Base-by-base conservation (phyloP, 2,329 filamentous ascomycete species). In the Ophiosphaerella korrae region DNA sequence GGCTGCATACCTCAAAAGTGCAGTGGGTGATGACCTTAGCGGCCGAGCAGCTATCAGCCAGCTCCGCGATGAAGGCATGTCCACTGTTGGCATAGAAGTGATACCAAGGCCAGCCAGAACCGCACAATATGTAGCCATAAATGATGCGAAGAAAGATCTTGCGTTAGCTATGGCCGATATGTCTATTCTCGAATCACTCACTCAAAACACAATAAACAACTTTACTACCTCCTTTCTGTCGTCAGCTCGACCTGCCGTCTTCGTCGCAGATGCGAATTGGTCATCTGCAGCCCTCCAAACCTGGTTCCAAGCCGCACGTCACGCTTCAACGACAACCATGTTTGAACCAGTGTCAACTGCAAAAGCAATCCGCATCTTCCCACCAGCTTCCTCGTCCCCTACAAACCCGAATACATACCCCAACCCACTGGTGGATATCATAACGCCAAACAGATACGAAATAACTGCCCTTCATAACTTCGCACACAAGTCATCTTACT, bases 101-200 rank as follows among this genome's bases (percentile, higher is more conserved):
- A 58, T 78, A 0, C 58, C 63, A 5, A 55, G 58, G 18, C 78
- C 78, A 2, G 81, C 80, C 29, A 83, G 89, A 48, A 97, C 93
- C 2, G 91, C 92, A 0, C 92, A 97, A 71, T 97, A 97, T 70
- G 84, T 97, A 3, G 89, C 93, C 13, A 80, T 97, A 58, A 99
- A 97, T 70, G 89, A 95, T 67, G 79, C 80, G 0, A 84, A 88
- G 52, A 95, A 92, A 72, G 88, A 92, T 57, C 83, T 99, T 2
- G 82, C 92, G n/a, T 75, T 97, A 56, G 93, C 92, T 39, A 96
- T 97, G 90, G 92, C 93, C 4, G 94, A 97, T 69, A 97, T 97
- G 92, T 84, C 81, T 48, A 93, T 96, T 62, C 84, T 96, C 34
- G 80, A 85, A 60, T 72, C 74, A 6, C 73, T 77, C 2, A 71